phyloP scores from a whole-genome alignment of 2,329 filamentous ascomycete species.

The Beauveria asiatica region DNA sequence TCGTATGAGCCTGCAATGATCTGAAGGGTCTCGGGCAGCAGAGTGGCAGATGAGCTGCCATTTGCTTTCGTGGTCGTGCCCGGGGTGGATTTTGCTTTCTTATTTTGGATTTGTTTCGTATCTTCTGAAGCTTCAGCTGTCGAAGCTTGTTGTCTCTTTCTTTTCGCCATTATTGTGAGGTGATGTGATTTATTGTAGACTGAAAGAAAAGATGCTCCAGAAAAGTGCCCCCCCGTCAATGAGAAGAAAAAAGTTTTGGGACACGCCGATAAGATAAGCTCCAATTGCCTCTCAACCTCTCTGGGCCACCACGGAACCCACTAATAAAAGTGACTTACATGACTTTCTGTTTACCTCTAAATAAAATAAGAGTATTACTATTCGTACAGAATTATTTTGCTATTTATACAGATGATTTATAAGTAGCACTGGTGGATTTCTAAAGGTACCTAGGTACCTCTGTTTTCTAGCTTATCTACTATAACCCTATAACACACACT shows the following conservation, averaged over 20 bases:
- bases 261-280: slow-evolving; percentile 26
- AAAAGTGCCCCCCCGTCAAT: background rate
- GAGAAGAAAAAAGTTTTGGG: slow-evolving; percentile 20
- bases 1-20: slow-evolving; percentile 93
- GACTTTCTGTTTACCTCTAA: too few relatives aligned
- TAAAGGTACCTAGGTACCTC: too few relatives aligned
- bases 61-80: slow-evolving; percentile 11
- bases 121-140: slow-evolving; percentile 16
- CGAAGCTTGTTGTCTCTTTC: slow-evolving; percentile 35
- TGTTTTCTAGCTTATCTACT: too few relatives aligned
- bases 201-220: background rate
- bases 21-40: slow-evolving; percentile 57
- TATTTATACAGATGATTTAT: too few relatives aligned
- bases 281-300: background rate
- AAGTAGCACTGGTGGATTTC: too few relatives aligned
- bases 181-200: slow-evolving; percentile 8
- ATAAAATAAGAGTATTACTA: too few relatives aligned
- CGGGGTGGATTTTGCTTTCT: slow-evolving; percentile 24
- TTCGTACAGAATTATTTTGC: too few relatives aligned
- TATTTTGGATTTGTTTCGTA: slow-evolving; percentile 19
- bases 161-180: slow-evolving; percentile 34
- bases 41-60: slow-evolving; percentile 16
- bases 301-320: background rate
- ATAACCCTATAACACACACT: too few relatives aligned
- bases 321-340: background rate